These are phyloP conservation scores for Sphaceloma murrayae DNA, from an alignment of 2,329 filamentous ascomycete genomes.

Conservation along the genomic window DNA sequence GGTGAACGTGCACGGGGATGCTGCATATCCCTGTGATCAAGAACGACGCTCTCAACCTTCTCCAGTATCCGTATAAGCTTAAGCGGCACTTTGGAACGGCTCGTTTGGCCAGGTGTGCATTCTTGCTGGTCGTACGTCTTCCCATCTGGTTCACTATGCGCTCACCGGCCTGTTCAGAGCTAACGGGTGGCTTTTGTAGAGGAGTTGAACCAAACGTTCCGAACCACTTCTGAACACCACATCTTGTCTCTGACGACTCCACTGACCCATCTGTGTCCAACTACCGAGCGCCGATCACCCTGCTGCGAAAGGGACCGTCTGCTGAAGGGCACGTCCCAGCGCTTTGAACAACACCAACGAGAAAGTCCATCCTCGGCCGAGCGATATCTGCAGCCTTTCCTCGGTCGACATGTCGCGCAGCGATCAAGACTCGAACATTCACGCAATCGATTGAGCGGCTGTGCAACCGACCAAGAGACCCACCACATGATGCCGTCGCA, in stretches of 20 bases:
- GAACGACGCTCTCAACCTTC: no score
- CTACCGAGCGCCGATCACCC: no score
- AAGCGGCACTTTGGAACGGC: background rate
- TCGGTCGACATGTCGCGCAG: conserved; percentile 9
- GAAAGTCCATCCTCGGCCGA: background rate
- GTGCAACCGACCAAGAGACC: background rate
- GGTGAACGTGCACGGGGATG: conserved; percentile 2
- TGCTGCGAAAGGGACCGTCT: no score
- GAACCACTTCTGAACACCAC: conserved; percentile 4
- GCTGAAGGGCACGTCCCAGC: no score
- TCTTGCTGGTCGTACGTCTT: conserved; percentile 4
- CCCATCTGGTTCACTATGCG: background rate
- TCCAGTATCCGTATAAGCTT: background rate
- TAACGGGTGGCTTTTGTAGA: conserved; percentile 14
- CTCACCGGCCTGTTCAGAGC: conserved; percentile 3
- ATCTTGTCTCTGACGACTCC: background rate
- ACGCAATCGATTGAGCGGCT: conserved; percentile 8
- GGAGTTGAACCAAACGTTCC: conserved; percentile 12
- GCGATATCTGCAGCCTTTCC: background rate
- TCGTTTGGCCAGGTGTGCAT: background rate
- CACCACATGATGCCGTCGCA: conserved; percentile 5
- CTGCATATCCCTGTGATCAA: no score
- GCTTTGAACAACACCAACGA: no score
- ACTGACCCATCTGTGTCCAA: background rate
- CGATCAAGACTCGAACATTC: background rate